Evolutionary conservation across 257 asterid genomes (phyloP), one percentile per base, ranked within the genome.

Genomic region (Solanum gracilifrons): DNA sequence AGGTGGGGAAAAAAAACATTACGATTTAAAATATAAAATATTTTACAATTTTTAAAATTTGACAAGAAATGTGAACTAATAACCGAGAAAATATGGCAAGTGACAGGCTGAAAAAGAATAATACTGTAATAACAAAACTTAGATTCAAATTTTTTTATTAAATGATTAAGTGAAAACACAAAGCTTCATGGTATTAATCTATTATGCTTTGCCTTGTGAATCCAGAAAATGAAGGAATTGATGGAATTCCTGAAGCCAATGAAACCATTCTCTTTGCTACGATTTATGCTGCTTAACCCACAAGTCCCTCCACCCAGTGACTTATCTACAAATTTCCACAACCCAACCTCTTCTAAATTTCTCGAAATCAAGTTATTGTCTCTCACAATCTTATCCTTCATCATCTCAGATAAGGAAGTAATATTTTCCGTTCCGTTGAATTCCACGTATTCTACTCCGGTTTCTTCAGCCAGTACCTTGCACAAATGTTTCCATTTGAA

Each of bases 401-500:
- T 82, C 89, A 68, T 82, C 55, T 89, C 89, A 27, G 76, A 41
- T 73, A 89, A 89, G 15, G 87, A 6, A 82, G 29, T 55, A 29
- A 18, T 10, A 6, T 23, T 55, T 46, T 84, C 87, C 1, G 10
- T 11, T 68, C 43, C 90, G 5, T 89, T n/a, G 39, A 48, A 89
- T 62, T 31, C 90, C 3, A 21, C 60, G 20, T 23, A 86, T 46
- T 86, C 82, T 46, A 79, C 76, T 32, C 80, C 90, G 0, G 86
- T 86, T 43, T 89, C 39, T 86, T 86, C 87, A 0, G 89, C 90
- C 87, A 89, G 46, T 36, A 88, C 88, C 33, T 51, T 86, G 88
- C 90, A 88, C 7, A 88, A 48, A 46, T 86, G 88, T 37, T 88
- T 88, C 90, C 90, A 86, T 66, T 85, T 88, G 88, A 86, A 95